Evolutionary conservation across 352 stramenopile genomes (phyloP), one percentile per base, ranked within the genome.

Genomic region (Phytopythium aichiense): DNA sequence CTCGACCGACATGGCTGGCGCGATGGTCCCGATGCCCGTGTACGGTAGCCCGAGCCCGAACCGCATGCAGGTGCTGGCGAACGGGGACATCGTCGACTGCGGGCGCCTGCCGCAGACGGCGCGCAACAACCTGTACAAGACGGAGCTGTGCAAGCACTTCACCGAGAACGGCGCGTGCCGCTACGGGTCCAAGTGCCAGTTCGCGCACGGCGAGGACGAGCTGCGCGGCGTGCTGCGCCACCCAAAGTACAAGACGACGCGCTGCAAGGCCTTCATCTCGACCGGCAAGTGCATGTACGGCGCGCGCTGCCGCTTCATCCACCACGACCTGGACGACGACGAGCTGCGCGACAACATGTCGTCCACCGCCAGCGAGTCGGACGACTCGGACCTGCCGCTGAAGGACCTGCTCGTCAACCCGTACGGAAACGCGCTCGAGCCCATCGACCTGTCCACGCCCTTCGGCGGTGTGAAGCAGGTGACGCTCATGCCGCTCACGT

Each of bases 221-320:
- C 76, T 97, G 12, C 82, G 89, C 40, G 82, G 86, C 20, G 84
- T 97, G 23, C 72, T 95, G 56, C 86, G 88, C 46, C 89, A 96
- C 71, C 89, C 89, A 42, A 94, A 95, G 72, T 96, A 96, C 84
- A 96, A 96, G 77, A 96, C 89, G 16, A 93, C 87, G 35, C 87
- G 87, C 20, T 96, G 89, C 79, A 96, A 96, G 71, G 87, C 84
- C 40, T 96, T 91, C 64, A 49, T 92, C 61, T 80, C 75, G 23
- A 95, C 89, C 7, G 89, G 89, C 35, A 82, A 82, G 53, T 96
- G 89, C 71, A 89, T 90, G 73, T 96, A 96, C 66, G 89, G 87
- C 59, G 88, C 76, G 11, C 84, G 89, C 25, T 96, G 89, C 64
- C 84, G 89, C 46, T 96, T 96, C 65, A 95, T 96, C 48, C 89